These are phyloP conservation scores for Daedaleopsis nitida DNA, from an alignment of 768 basidiomycete genomes.

Conservation along the genomic window DNA sequence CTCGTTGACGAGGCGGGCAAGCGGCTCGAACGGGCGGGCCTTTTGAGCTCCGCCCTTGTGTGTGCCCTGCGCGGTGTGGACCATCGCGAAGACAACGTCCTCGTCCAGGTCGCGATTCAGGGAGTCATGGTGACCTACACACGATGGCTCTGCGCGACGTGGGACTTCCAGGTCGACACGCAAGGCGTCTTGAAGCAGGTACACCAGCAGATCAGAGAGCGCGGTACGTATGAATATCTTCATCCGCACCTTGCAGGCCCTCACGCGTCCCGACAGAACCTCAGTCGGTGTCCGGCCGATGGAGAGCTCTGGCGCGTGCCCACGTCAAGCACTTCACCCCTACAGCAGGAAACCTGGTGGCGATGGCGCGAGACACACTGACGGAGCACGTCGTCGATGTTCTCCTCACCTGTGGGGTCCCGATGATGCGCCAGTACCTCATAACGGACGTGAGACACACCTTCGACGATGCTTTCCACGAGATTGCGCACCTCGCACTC, in stretches of 20 bases:
- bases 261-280: not conserved
- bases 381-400: not conserved
- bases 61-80: not conserved
- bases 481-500: not conserved
- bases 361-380: not conserved
- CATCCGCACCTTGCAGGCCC: too few species aligned
- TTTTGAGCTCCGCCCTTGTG: not conserved
- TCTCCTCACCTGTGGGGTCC: conserved; percentile 4
- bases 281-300: conserved; percentile 13
- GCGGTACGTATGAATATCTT: conserved; percentile 2
- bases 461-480: not conserved
- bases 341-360: not conserved
- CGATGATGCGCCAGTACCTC: not conserved
- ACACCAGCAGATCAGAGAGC: conserved; percentile 1
- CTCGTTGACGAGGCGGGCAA: not conserved
- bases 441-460: not conserved
- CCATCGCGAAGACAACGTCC: not conserved
- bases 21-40: not conserved
- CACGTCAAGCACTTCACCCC: not conserved
- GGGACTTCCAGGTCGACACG: conserved; percentile 10
- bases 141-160: conserved; percentile 5
- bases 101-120: conserved; percentile 12
- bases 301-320: conserved; percentile 14
- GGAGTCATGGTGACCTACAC: not conserved
- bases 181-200: not conserved